Base-by-base conservation (phyloP, 176 grass and related monocot genomes). In the Oryza brachyantha region DNA sequence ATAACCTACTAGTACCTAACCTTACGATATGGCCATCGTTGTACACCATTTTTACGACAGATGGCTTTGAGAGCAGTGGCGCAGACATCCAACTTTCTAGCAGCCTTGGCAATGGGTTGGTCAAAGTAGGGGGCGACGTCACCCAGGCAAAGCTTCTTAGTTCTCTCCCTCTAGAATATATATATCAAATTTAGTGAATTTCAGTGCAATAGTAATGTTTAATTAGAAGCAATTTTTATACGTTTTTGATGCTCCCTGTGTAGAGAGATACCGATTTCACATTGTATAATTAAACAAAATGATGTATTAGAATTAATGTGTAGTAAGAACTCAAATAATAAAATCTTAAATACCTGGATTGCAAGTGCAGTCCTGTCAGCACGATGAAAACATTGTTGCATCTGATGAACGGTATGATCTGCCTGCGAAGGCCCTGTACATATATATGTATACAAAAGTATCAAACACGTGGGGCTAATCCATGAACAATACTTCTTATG, bases 21-120 rank as follows among this genome's bases (percentile, higher is more conserved):
- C 79, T 85, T 83, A 16, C 87, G 81, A 60, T 90, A 29, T 7
- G 91, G 87, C 91, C 87, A 93, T 0, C 84, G 78, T 25, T 7
- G 0, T 25, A 90, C 31, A 1, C 79, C 74, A 27, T 74, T 57
- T 17, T 64, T 87, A 4, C 91, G 81, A 14, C 87, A 90, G 10
- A 82, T 38, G 27, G 62, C 57, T 88, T 90, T 93, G 22, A 93
- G 81, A 10, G 54, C 84, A 10, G 91, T 93, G 28, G 81, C 17
- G 17, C 91, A 76, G 7, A 93, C 50, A n/a, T 35, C 19, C 1
- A 93, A 81, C 69, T 82, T 61, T 54, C 45, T 67, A 2, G 81
- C 78, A 1, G 91, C 87, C 16, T 77, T 46, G 0, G 41, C 35
- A 11, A 93, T 93, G 21, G 74, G 84, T 2, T 90, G 78, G 29